phyloP scores from a whole-genome alignment of 2,329 filamentous ascomycete genomes.

The Epichloe amarillans region DNA sequence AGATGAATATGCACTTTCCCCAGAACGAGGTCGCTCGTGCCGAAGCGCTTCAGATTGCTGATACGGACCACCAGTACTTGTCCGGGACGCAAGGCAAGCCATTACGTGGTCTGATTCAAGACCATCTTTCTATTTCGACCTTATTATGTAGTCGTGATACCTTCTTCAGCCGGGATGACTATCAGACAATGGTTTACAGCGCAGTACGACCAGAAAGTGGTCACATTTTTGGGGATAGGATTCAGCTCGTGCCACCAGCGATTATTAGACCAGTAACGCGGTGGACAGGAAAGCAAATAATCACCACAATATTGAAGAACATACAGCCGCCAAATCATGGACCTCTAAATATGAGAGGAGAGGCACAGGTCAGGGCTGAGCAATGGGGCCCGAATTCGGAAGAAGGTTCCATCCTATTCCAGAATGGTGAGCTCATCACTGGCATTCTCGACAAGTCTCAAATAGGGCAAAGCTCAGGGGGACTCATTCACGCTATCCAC shows the following conservation, averaged over 20 bases:
- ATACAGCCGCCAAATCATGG: slow-evolving; percentile 67
- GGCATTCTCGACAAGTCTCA: slow-evolving; percentile 95
- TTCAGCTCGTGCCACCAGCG: slow-evolving; percentile 69
- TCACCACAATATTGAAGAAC: slow-evolving; percentile 86
- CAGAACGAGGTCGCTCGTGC: slow-evolving; percentile 91
- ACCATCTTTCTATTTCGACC: slow-evolving; percentile 92
- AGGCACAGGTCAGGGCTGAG: slow-evolving; percentile 63
- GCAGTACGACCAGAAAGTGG: slow-evolving; percentile 82
- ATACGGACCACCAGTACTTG: slow-evolving; percentile 95
- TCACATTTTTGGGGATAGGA: slow-evolving; percentile 70
- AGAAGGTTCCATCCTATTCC: slow-evolving; percentile 70
- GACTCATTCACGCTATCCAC: slow-evolving; percentile 82
- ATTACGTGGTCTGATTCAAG: slow-evolving; percentile 89
- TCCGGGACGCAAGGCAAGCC: slow-evolving; percentile 90
- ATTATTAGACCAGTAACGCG: slow-evolving; percentile 66
- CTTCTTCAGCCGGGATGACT: slow-evolving; percentile 77
- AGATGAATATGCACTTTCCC: slow-evolving; percentile 99
- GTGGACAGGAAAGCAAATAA: slow-evolving; percentile 95
- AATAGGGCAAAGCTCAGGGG: slow-evolving; percentile 80
- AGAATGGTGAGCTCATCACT: slow-evolving; percentile 73
- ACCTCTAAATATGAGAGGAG: slow-evolving; percentile 66
- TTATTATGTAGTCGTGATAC: slow-evolving; percentile 83
- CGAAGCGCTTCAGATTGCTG: slow-evolving; percentile 84
- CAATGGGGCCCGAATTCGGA: slow-evolving; percentile 68
- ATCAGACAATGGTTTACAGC: slow-evolving; percentile 87